Conservation (phyloP, 2,329 filamentous ascomycete genomes). For the Pseudocercospora crystallina region DNA sequence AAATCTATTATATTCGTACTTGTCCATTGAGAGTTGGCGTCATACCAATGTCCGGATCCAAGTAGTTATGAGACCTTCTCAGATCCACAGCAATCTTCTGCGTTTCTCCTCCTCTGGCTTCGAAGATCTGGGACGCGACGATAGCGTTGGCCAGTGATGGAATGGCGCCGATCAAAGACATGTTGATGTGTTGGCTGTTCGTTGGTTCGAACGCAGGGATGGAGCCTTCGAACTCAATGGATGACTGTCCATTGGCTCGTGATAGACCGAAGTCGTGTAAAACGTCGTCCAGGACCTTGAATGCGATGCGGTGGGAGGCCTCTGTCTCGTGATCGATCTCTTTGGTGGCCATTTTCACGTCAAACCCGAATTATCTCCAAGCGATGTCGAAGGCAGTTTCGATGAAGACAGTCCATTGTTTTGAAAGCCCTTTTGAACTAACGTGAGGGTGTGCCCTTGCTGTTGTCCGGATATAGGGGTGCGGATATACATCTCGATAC, state of each 20-base stretch:
- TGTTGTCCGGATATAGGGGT: too few species aligned
- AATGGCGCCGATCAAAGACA: conserved; percentile 10
- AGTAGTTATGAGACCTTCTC: conserved; percentile 3
- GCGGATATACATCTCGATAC: too few species aligned
- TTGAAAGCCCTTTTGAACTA: too few species aligned
- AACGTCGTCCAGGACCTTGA: conserved; percentile 5
- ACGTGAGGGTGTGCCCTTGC: too few species aligned
- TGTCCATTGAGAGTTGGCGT: conserved; percentile 13
- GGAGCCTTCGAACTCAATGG: background rate
- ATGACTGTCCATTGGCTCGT: conserved; percentile 1
- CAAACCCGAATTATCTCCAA: too few species aligned
- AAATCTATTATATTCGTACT: background rate
- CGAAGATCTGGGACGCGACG: conserved; percentile 10
- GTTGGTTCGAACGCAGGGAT: background rate
- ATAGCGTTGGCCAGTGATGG: conserved; percentile 12
- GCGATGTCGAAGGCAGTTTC: too few species aligned
- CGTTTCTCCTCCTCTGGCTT: conserved; percentile 8
- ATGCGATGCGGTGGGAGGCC: background rate
- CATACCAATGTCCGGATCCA: conserved; percentile 14
- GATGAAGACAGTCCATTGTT: too few species aligned
- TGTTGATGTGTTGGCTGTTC: conserved; percentile 6
- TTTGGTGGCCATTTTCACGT: background rate
- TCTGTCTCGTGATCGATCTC: background rate
- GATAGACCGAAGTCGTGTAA: conserved; percentile 4
- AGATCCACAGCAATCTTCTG: conserved; percentile 6